Evolutionary conservation across 805 yeast genomes (phyloP).

Genomic region (Metschnikowia borealis): DNA sequence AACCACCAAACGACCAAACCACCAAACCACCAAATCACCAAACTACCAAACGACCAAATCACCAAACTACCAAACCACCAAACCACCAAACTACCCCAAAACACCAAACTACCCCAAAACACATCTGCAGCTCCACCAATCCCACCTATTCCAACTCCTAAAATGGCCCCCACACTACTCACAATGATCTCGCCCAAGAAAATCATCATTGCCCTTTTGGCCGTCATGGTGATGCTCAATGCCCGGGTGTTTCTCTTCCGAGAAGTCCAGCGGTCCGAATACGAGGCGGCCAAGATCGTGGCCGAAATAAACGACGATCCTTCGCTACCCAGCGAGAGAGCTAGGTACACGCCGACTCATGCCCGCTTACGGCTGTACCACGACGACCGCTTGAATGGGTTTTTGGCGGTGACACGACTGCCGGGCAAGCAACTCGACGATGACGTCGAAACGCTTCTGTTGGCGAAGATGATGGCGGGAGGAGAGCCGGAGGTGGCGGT

Average conservation of each 20-base stretch:
- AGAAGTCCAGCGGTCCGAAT: not conserved
- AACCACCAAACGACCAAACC: too few species aligned
- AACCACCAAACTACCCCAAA: too few species aligned
- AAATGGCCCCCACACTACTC: too few species aligned
- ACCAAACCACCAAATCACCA: too few species aligned
- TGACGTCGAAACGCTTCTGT: conserved; percentile 8
- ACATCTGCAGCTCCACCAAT: too few species aligned
- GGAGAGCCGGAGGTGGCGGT: not conserved
- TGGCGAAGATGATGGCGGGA: not conserved
- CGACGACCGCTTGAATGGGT: conserved; percentile 13
- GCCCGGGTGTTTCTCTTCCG: conserved; percentile 4
- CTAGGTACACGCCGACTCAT: not conserved
- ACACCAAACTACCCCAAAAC: too few species aligned
- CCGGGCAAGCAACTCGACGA: conserved; percentile 6
- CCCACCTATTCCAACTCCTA: too few species aligned
- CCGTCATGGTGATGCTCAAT: conserved; percentile 6
- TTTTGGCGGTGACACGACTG: conserved; percentile 10
- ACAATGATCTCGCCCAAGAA: not conserved
- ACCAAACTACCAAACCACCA: too few species aligned
- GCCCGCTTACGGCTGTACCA: conserved; percentile 8
- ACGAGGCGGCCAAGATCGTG: conserved; percentile 4
- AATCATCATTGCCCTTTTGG: conserved; percentile 2
- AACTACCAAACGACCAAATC: too few species aligned
- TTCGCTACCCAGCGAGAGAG: not conserved
- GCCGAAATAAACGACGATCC: not conserved